Evolutionary conservation across 1,139 yeast genomes (phyloP).

Genomic region (Candida dubliniensis): DNA sequence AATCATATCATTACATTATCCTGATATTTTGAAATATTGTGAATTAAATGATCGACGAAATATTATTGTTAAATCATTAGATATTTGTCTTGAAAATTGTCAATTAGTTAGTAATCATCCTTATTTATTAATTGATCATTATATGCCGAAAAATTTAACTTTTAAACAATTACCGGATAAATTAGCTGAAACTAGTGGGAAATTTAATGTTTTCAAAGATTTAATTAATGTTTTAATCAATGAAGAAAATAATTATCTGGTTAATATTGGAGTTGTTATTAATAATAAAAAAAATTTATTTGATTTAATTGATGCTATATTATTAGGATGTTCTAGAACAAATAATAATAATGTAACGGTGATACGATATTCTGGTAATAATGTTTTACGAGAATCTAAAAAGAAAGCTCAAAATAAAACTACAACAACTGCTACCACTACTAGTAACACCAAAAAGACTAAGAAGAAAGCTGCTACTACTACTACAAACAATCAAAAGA

Average conservation of each 20-base stretch:
- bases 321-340: conserved; percentile 62
- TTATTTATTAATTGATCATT: conserved; percentile 77
- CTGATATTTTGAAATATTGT: conserved; percentile 84
- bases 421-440: too few species aligned
- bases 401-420: conserved; percentile 19
- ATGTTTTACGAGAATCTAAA: conserved; percentile 38
- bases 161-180: conserved; percentile 76
- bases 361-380: conserved; percentile 65
- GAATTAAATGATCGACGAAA: conserved; percentile 62
- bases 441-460: conserved; percentile 4
- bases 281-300: conserved; percentile 46
- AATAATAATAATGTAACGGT: conserved; percentile 40
- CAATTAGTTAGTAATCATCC: conserved; percentile 88
- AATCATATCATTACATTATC: conserved; percentile 84
- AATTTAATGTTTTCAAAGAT: conserved; percentile 69
- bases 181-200: conserved; percentile 82
- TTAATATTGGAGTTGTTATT: conserved; percentile 39
- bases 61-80: conserved; percentile 65
- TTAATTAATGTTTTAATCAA: conserved; percentile 45
- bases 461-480: not conserved
- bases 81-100: conserved; percentile 72
- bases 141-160: conserved; percentile 78
- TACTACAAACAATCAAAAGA: too few species aligned
- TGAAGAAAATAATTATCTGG: conserved; percentile 40
- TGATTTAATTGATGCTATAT: conserved; percentile 76